Evolutionary conservation across 2,329 filamentous ascomycete species (phyloP), one percentile per base, ranked within the genome.

Genomic region (Pseudogymnoascus sp.): DNA sequence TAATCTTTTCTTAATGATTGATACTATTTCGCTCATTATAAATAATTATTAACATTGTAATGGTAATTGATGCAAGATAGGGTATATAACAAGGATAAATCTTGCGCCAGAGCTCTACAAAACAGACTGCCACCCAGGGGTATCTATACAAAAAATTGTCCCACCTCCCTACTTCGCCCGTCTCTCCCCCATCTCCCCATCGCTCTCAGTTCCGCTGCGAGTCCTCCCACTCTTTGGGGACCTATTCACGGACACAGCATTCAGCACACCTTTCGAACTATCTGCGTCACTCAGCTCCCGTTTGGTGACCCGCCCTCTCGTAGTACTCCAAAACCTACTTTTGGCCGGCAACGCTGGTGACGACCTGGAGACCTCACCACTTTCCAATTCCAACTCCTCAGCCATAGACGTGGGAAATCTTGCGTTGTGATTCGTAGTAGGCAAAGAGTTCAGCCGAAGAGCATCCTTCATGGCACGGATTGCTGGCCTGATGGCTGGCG

Each of bases 401-500:
- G 3, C 31, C 16, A 33, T 33, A 14, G 50, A 56, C 2, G n/a
- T 33, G 26, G 50, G 50, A 19, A 56, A 56, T 8, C 29, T 33
- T 33, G 50, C 16, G 10, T 19, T 16, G 16, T 13, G n/a, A 16
- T 10, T 56, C 10, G 16, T 33, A 21, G 50, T 33, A 56, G 50
- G 50, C 11, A 16, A 19, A 14, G 50, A 19, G 16, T 56, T 33
- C 11, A 56, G 6, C 1, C 50, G 50, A 13, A 56, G 50, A 13
- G 29, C 50, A 0, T 33, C 50, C 16, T 56, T 56, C 50, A 56
- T 33, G 29, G 50, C 29, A 16, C 64, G 61, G 14, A 68, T 50
- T 35, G 67, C 59, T 3, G 67, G 67, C 13, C 63, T 61, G n/a
- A 69, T 64, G 21, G 63, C 59, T 14, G 68, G 62, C 11, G 64